Conservation (phyloP, 2,329 filamentous ascomycete genomes). For the Cercospora sojina region DNA sequence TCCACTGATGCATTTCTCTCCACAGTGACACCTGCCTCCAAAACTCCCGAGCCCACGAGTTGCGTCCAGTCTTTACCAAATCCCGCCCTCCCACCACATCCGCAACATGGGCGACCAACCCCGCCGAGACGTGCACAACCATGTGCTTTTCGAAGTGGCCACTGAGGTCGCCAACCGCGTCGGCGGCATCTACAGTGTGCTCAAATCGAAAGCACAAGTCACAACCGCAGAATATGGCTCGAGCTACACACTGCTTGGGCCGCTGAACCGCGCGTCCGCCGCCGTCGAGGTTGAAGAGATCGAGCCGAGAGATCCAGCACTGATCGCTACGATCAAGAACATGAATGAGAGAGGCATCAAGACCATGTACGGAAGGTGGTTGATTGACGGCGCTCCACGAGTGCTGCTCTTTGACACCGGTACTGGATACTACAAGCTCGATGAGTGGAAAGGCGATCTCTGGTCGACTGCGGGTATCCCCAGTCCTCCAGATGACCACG, state of each 20-base stretch:
- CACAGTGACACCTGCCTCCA: neutral
- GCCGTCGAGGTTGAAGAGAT: slow-evolving; percentile 97
- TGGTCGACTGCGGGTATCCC: slow-evolving; percentile 93
- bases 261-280: slow-evolving; percentile 86
- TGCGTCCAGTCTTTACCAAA: slow-evolving; percentile 11
- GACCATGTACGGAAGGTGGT: slow-evolving; percentile 91
- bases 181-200: slow-evolving; percentile 96
- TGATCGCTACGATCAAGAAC: slow-evolving; percentile 79
- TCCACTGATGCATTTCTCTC: slow-evolving; percentile 4
- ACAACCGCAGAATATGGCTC: slow-evolving; percentile 99
- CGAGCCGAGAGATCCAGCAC: slow-evolving; percentile 74
- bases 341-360: slow-evolving; percentile 92
- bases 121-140: slow-evolving; percentile 79
- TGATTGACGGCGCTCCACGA: slow-evolving; percentile 92
- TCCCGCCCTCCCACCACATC: slow-evolving; percentile 1
- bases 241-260: slow-evolving; percentile 90
- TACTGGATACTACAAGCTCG: slow-evolving; percentile 83
- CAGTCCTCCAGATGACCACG: slow-evolving; percentile 84
- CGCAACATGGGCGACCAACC: slow-evolving; percentile 39
- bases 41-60: neutral
- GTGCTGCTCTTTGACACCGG: slow-evolving; percentile 94
- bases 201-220: slow-evolving; percentile 98
- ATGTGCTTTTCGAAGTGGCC: slow-evolving; percentile 93
- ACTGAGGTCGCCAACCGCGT: slow-evolving; percentile 98
- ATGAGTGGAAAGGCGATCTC: slow-evolving; percentile 96